phyloP scores from a whole-genome alignment of 176 grass and related monocot species.

The Pontederia crassipes region DNA sequence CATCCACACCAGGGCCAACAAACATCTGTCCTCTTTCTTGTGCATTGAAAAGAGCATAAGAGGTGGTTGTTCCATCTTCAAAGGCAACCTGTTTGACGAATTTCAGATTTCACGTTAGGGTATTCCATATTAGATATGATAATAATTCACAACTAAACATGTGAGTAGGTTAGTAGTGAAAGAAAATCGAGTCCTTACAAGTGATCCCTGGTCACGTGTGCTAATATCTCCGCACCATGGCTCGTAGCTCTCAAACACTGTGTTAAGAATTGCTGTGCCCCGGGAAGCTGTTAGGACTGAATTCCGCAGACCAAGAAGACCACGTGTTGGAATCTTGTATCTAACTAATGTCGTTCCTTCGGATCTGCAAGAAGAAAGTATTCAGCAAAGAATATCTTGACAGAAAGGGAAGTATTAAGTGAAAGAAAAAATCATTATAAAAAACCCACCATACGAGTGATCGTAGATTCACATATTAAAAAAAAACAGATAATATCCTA shows the following conservation, averaged over 20 bases:
- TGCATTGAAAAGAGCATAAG: constrained; percentile 78
- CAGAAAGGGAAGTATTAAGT: background rate
- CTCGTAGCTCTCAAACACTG: constrained; percentile 91
- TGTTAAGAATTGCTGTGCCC: constrained; percentile 76
- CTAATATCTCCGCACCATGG: constrained; percentile 67
- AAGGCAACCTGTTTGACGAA: constrained; percentile 65
- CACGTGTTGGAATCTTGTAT: constrained; percentile 96
- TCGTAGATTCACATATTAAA: too few species aligned
- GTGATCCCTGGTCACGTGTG: constrained; percentile 74
- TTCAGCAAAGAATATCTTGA: background rate
- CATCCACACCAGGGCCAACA: constrained; percentile 53
- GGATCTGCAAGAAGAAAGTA: constrained; percentile 35
- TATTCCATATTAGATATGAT: background rate
- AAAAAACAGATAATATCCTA: too few species aligned
- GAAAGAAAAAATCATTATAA: background rate
- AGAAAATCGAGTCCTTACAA: constrained; percentile 38
- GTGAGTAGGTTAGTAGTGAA: background rate
- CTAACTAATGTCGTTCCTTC: constrained; percentile 75
- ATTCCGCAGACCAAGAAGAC: constrained; percentile 91
- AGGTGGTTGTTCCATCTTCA: constrained; percentile 84
- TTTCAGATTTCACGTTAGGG: constrained; percentile 13
- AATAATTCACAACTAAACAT: background rate
- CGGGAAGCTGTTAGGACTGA: constrained; percentile 83
- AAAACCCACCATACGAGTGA: too few species aligned
- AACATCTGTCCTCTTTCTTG: constrained; percentile 96